Evolutionary conservation across 2,329 filamentous ascomycete genomes (phyloP).

Genomic region (Neofusicoccum parvum): DNA sequence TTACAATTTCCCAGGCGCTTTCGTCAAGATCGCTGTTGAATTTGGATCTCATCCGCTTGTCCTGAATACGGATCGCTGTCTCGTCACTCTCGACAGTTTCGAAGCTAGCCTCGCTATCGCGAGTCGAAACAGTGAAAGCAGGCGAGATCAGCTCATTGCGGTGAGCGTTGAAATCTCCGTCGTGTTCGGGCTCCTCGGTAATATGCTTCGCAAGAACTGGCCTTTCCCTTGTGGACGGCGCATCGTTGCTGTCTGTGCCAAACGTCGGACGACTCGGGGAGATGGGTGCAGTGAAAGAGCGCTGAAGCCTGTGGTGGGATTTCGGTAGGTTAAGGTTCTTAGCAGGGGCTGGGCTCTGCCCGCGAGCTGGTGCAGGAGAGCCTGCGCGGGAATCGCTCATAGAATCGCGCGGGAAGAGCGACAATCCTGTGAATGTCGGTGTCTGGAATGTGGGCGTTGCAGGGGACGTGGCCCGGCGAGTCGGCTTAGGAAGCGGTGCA

Average conservation of each 20-base stretch:
- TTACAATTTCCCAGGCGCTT: conserved; percentile 1
- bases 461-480: conserved; percentile 37
- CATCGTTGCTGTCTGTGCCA: not conserved
- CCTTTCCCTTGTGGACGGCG: not conserved
- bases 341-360: not conserved
- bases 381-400: conserved; percentile 5
- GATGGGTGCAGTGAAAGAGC: conserved; percentile 2
- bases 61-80: not conserved
- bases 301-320: conserved; percentile 7
- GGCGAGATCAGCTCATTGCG: not conserved
- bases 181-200: conserved; percentile 1
- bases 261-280: not conserved
- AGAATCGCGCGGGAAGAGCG: conserved; percentile 15
- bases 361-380: not conserved
- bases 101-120: conserved; percentile 2
- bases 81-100: conserved; percentile 1
- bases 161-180: not conserved
- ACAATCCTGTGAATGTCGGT: not conserved
- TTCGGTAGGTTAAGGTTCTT: not conserved
- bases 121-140: not conserved
- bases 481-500: conserved; percentile 27
- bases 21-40: not conserved
- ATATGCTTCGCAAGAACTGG: conserved; percentile 1
- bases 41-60: not conserved
- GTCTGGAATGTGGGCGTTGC: conserved; percentile 28